Evolutionary conservation across 2,329 filamentous ascomycete species (phyloP), one percentile per base, ranked within the genome.

Genomic region (Shiraia sp.): DNA sequence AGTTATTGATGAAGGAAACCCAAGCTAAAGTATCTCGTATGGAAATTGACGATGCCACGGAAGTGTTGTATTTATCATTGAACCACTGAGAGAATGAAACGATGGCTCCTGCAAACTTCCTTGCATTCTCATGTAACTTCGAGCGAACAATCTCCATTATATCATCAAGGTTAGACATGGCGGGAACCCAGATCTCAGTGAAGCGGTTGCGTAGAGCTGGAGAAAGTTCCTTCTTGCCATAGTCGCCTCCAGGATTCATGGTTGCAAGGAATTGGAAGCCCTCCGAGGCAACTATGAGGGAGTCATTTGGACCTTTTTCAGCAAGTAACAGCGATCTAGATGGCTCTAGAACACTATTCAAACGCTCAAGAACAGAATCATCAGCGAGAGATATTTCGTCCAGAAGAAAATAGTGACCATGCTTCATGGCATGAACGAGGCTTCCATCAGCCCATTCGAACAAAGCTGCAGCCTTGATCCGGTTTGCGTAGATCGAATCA

Each of bases 181-280:
- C 81, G 1, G 93, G 90, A 0, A 97, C 93, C 93, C 93, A 99
- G 7, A 99, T 96, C 70, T 99, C 93, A 0, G 93, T 99, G 66
- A 99, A 96, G 46, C 93, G 88, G 66, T 99, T 99, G 32, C 93
- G 82, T 45, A 99, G 75, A 10, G 93, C 95, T 3, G 93, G 93
- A 1, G 93, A 99, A 10, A 99, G 79, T 68, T 99, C 93, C 56
- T 92, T 90, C 73, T 99, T 99, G 52, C 93, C 93, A 66, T 97
- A 99, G 64, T 99, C 93, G 32, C 95, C 93, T 36, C 95, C 95
- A 7, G 93, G 93, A 55, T 99, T 99, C 93, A 99, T 99, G 0
- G 93, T 99, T 3, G 93, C 92, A 45, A 99, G 82, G 70, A 99
- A 96, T 61, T 99, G 91, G 69, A 97, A 99, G 0, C 87, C 88